Percentiles rank a stretch among this genome's conserved stretches.
Conservation (phyloP, 2,329 filamentous ascomycete genomes). For the Apiospora pterosperma region DNA sequence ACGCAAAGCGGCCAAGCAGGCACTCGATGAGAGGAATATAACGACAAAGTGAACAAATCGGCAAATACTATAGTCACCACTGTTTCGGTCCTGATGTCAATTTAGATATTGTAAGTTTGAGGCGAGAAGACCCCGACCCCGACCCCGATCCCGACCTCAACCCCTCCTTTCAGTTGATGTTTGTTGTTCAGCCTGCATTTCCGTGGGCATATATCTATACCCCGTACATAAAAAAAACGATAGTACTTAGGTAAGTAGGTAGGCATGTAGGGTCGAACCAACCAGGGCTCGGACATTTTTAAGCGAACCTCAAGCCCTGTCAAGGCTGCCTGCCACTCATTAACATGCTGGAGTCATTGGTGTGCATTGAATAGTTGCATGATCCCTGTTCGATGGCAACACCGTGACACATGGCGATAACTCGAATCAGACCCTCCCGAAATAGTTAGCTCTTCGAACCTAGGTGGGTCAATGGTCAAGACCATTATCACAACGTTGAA, state of each 20-base stretch:
- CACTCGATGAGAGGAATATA: background rate
- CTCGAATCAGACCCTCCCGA: background rate
- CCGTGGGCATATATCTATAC: too few relatives aligned
- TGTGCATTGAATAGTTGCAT: background rate
- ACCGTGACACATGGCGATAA: background rate
- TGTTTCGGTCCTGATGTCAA: background rate
- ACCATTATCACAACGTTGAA: background rate
- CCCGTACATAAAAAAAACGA: too few relatives aligned
- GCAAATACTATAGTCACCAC: background rate
- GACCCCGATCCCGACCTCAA: background rate
- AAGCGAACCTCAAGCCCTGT: constrained; percentile 14
- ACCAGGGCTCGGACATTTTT: constrained; percentile 15
- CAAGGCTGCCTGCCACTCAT: background rate
- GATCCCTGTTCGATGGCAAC: background rate
- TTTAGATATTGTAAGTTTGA: background rate
- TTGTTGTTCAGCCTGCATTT: too few relatives aligned
- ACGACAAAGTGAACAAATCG: background rate
- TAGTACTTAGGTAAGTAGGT: background rate
- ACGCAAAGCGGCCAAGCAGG: constrained; percentile 17
- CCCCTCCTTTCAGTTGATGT: background rate
- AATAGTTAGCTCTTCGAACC: background rate
- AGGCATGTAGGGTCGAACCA: background rate
- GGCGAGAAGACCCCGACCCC: background rate
- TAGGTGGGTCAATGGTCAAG: background rate
- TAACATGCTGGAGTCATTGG: background rate